Conservation (phyloP, 768 basidiomycete species). For the Exidia glandulosa region DNA sequence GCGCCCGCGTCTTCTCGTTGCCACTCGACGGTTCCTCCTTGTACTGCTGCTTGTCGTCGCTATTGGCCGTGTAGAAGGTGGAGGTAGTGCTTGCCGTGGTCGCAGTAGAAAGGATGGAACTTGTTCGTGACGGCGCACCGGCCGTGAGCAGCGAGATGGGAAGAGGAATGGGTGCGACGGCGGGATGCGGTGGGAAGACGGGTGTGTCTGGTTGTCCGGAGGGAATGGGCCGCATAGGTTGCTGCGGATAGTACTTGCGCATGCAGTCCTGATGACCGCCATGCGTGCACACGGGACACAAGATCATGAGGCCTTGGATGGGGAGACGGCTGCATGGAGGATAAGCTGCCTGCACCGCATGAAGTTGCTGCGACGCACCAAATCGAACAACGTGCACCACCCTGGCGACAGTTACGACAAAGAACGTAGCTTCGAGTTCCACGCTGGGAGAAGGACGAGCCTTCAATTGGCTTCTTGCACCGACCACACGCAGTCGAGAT, state of each 20-base stretch:
- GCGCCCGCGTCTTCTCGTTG: conserved; percentile 1
- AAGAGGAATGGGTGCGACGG: conserved; percentile 11
- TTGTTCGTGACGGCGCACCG: conserved; percentile 8
- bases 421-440: neutral
- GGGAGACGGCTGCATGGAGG: conserved; percentile 54
- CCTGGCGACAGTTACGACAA: neutral
- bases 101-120: conserved; percentile 3
- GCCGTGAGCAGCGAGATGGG: conserved; percentile 13
- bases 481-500: neutral
- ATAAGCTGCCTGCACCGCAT: neutral
- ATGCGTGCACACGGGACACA: conserved; percentile 66
- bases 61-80: neutral
- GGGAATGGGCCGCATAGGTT: conserved; percentile 34
- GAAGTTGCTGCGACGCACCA: conserved; percentile 5
- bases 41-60: neutral
- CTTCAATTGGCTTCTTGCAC: neutral
- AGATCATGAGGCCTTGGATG: conserved; percentile 56
- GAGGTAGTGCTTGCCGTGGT: neutral
- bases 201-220: neutral
- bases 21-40: neutral
- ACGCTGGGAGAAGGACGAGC: neutral
- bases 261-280: conserved; percentile 79
- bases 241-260: conserved; percentile 49
- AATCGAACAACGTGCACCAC: neutral
- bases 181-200: conserved; percentile 14